Base-by-base conservation (phyloP, 1,284 basidiomycete genomes). In the Sanguinoderma infundibulare region DNA sequence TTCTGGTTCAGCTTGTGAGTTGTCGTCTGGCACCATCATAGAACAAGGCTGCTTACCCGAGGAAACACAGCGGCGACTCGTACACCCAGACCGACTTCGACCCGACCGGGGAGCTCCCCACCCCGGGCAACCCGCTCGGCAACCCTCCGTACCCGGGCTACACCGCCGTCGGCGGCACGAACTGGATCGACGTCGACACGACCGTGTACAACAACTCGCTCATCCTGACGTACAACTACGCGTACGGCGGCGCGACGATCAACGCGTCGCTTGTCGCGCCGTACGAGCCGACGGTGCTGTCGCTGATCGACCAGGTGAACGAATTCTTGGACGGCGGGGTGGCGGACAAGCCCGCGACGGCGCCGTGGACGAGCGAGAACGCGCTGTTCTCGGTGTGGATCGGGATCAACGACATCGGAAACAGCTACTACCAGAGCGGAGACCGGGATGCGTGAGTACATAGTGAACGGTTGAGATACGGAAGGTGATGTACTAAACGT, bases 331-430 rank as follows among this genome's bases (percentile, higher is more conserved):
- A n/a, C 53, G 72, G 51, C 28, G 72, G 74, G 5, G 78, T 76
- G 8, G 81, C 75, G 5, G 76, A 58, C 32, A 82, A 81, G 70
- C 82, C 84, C 1, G 73, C 77, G 5, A 73, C 72, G 9, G 77
- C 81, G 12, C 82, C 83, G 1, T 87, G 85, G 85, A 83, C 81
- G 24, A 80, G 79, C 58, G 65, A 63, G 6, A 82, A 85, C 63
- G 61, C 85, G 34, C 66, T 87, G 57, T 87, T 87, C 72, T 84
- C 83, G 0, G 75, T 87, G 40, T 87, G 79, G 78, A 87, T 87
- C 57, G 86, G 86, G 0, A 83, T 87, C 64, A 87, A 87, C 67
- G 86, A 87, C 68, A 82, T 87, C 49, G 84, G 83, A 10, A 82
- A 83, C 66, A 83, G 79, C 53, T 87, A 77, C 62, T 81, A 78